Conservation (phyloP, 176 grass and related monocot species). For the Dactylis glomerata region DNA sequence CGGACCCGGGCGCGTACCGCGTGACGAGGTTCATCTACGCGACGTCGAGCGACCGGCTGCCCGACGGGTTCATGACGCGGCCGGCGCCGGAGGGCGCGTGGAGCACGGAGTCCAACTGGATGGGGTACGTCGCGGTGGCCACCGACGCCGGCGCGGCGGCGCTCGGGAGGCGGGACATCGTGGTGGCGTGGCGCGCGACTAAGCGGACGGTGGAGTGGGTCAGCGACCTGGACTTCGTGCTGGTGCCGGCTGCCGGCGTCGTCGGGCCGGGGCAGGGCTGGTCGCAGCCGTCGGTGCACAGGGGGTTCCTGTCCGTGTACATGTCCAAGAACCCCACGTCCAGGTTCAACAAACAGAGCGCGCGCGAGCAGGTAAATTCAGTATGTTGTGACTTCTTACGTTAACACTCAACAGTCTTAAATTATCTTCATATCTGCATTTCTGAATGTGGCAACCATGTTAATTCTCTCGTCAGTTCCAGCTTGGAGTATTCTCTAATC, state of each 20-base stretch:
- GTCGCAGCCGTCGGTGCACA: slow-evolving; percentile 58
- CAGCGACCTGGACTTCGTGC: slow-evolving; percentile 56
- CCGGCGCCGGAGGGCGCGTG: slow-evolving; percentile 32
- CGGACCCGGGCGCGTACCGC: slow-evolving; percentile 35
- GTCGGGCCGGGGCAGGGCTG: slow-evolving; percentile 18
- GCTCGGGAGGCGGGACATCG: slow-evolving; percentile 67
- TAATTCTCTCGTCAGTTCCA: not conserved
- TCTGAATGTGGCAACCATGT: not conserved
- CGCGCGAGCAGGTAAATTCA: slow-evolving; percentile 70
- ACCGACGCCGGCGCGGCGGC: slow-evolving; percentile 55
- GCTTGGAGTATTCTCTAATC: not conserved
- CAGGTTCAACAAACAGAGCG: slow-evolving; percentile 68
- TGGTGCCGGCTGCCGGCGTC: slow-evolving; percentile 55
- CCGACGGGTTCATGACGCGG: slow-evolving; percentile 31
- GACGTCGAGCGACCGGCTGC: slow-evolving; percentile 45
- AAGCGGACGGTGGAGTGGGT: slow-evolving; percentile 60
- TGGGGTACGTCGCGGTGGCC: slow-evolving; percentile 80
- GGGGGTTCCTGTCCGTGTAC: slow-evolving; percentile 76
- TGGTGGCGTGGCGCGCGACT: slow-evolving; percentile 84
- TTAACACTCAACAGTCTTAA: not conserved
- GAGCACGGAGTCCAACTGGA: slow-evolving; percentile 72
- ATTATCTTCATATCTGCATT: not conserved
- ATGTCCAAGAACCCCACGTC: slow-evolving; percentile 57
- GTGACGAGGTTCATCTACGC: slow-evolving; percentile 79
- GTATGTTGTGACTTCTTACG: not conserved